Base-by-base conservation (phyloP, 176 grass and related monocot species). In the Avena sativa region DNA sequence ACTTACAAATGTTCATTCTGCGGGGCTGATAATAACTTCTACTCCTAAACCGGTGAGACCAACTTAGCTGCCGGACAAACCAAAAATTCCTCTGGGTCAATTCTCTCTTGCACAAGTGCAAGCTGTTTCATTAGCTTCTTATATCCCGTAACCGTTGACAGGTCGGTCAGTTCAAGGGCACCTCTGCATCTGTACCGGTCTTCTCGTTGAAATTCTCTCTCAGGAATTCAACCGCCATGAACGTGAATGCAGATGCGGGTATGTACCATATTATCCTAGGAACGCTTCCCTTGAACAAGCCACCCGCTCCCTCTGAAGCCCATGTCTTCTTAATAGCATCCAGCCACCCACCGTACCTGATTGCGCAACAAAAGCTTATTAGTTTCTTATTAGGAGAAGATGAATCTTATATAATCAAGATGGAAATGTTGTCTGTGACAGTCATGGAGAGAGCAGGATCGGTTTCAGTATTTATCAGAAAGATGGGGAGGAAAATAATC, bases 191-290 rank as follows among this genome's bases (percentile, higher is more conserved):
- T 53, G 60, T 32, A 47, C 93, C 76, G 11, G 8, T 64, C 64
- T 91, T 93, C 74, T 87, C 79, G n/a, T 96, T 96, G 83, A 99
- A 96, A 87, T 90, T 76, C 17, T 93, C 91, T 64, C 94, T 89
- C n/a, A 94, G 91, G 90, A 94, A 96, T 78, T 99, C 97, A 74
- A 99, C 94, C 20, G 94, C 90, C 97, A 99, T 99, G 82, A 96
- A 99, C 47, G 94, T 99, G 79, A 98, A 83, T 26, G 97, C 97
- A 23, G 97, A 99, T 74, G 97, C 94, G 21, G 94, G 97, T 34
- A 99, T 67, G 55, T 99, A 94, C 97, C 97, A 99, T 52, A 90
- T 91, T 79, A 96, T 88, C 89, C 97, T 94, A 10, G 96, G 91
- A 36, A 95, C 74, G 23, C 96, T 98, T 52, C 96, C 93, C 88